phyloP scores from a whole-genome alignment of 164 flowering plant genomes.

The Houttuynia cordata region DNA sequence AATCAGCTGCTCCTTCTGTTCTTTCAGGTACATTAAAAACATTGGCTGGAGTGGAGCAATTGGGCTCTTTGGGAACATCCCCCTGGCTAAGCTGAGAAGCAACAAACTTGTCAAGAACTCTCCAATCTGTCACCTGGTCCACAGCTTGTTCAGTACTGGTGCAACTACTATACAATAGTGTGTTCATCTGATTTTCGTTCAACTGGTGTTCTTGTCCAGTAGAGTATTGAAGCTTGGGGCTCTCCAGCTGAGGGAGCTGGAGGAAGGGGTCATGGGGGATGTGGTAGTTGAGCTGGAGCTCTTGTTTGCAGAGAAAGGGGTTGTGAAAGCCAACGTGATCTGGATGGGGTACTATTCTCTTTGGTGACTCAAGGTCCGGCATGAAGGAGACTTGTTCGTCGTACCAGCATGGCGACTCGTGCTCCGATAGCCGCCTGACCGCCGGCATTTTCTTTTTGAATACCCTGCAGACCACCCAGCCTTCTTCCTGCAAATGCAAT shows the following conservation, averaged over 20 bases:
- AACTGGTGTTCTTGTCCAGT: constrained; percentile 39
- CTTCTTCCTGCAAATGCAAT: constrained; percentile 51
- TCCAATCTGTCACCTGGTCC: constrained; percentile 80
- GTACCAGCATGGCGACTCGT: constrained; percentile 68
- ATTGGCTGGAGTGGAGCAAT: constrained; percentile 20
- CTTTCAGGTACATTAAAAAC: no score
- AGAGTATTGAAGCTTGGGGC: constrained; percentile 51
- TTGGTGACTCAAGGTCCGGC: constrained; percentile 60
- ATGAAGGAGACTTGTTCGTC: constrained; percentile 80
- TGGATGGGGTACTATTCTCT: constrained; percentile 24
- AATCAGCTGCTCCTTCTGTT: constrained; percentile 30
- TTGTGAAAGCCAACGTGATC: constrained; percentile 24
- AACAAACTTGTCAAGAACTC: constrained; percentile 81
- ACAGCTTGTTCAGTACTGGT: constrained; percentile 30
- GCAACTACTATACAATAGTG: constrained; percentile 13
- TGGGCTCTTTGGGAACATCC: constrained; percentile 34
- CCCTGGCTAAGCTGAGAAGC: constrained; percentile 81
- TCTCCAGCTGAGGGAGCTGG: constrained; percentile 76
- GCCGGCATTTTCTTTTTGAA: constrained; percentile 75
- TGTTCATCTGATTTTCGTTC: constrained; percentile 30
- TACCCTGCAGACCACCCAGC: constrained; percentile 94
- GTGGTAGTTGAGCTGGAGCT: constrained; percentile 45
- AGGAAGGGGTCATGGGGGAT: constrained; percentile 41
- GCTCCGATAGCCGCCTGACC: constrained; percentile 38
- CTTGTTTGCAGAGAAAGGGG: constrained; percentile 59